Evolutionary conservation across 495 filamentous ascomycete species (phyloP), one percentile per base, ranked within the genome.

Genomic region (Bathelium albidoporum): DNA sequence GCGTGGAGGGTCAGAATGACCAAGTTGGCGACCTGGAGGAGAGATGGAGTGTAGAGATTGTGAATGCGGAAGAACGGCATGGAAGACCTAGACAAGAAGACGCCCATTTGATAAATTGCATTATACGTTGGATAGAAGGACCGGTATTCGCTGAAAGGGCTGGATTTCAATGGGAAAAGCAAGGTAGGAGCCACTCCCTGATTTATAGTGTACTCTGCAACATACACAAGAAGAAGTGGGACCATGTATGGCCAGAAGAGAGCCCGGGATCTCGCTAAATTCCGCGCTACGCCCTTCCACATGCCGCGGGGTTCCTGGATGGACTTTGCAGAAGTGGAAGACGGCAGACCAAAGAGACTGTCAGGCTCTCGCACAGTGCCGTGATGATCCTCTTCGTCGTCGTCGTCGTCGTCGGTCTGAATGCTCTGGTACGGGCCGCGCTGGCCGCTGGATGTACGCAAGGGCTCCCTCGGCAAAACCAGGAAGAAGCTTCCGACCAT

Each of bases 121-220:
- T 85, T 85, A 73, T 96, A 96, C n/a, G 83, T 81, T n/a, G 91
- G 89, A 69, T 96, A 96, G 74, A 94, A 94, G n/a, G 86, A 85
- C 22, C 93, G 85, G 75, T 86, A 94, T 68, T 89, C 80, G 52
- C 76, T 73, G 71, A 98, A 96, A 1, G 93, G 93, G 0, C 86
- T 86, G 4, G 79, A 74, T 0, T 79, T 68, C 11, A 96, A 75
- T 0, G 91, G 90, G 73, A 95, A 98, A 36, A 98, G 83, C 12
- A 97, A 80, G 0, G 89, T 96, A 0, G 93, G 94, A 0, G 88
- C 80, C 41, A 98, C 89, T 43, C 90, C 91, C 76, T 94, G 90
- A 76, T 97, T 97, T 74, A 97, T 95, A 64, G 89, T 92, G 72
- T 97, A 97, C 78, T 98, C 94, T 60, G 91, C 89, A 43, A 96